Conservation (phyloP, 495 filamentous ascomycete species). For the Neurospora sp. region DNA sequence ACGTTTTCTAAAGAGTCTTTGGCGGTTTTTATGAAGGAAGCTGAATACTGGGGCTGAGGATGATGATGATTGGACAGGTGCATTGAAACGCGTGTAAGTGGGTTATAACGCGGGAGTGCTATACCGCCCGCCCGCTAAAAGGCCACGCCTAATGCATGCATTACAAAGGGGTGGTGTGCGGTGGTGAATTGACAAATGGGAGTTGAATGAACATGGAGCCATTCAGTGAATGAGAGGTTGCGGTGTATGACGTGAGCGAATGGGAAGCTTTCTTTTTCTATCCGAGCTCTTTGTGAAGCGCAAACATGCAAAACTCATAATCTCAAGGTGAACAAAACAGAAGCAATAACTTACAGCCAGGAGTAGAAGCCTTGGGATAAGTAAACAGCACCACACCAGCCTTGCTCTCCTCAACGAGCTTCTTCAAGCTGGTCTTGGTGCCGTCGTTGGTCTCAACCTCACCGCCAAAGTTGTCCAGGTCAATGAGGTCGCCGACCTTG, state of each 20-base stretch:
- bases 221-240: background rate
- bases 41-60: background rate
- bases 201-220: background rate
- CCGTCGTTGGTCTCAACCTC: conserved; percentile 81
- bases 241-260: background rate
- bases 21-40: background rate
- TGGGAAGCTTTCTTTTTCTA: background rate
- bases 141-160: background rate
- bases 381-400: conserved; percentile 86
- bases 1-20: background rate
- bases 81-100: background rate
- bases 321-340: background rate
- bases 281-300: background rate
- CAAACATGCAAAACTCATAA: background rate
- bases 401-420: conserved; percentile 72
- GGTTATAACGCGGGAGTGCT: background rate
- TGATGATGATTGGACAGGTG: background rate
- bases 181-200: conserved; percentile 2
- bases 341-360: conserved; percentile 68
- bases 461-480: conserved; percentile 66
- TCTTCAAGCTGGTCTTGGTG: conserved; percentile 60
- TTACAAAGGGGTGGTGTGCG: background rate
- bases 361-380: conserved; percentile 90
- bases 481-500: conserved; percentile 42
- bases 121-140: background rate